Evolutionary conservation across 257 asterid genomes (phyloP).

Genomic region (Penstemon davidsonii): DNA sequence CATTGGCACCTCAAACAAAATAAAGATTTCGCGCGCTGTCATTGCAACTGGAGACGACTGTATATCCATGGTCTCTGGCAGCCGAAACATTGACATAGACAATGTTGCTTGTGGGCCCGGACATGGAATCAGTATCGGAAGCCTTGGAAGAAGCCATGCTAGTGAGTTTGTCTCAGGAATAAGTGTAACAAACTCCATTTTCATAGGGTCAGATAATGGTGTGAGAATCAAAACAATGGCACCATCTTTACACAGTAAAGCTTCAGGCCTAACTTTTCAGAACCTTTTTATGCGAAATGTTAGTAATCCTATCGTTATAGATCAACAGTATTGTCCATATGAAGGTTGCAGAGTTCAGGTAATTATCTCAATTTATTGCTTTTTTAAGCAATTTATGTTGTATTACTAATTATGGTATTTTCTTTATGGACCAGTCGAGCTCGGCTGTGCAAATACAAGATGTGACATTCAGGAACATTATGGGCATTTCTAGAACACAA

Average conservation of each 20-base stretch:
- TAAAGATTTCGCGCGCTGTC: slow-evolving; percentile 33
- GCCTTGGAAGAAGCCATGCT: slow-evolving; percentile 45
- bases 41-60: slow-evolving; percentile 79
- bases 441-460: slow-evolving; percentile 56
- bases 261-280: slow-evolving; percentile 42
- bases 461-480: slow-evolving; percentile 55
- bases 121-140: slow-evolving; percentile 75
- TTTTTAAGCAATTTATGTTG: not conserved
- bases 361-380: not conserved
- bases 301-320: slow-evolving; percentile 61
- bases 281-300: slow-evolving; percentile 49
- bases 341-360: slow-evolving; percentile 37
- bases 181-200: slow-evolving; percentile 42
- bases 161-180: slow-evolving; percentile 43
- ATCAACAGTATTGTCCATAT: slow-evolving; percentile 61
- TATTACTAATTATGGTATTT: no score
- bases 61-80: slow-evolving; percentile 62
- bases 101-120: slow-evolving; percentile 67
- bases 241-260: slow-evolving; percentile 38
- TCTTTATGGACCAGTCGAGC: not conserved
- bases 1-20: slow-evolving; percentile 49
- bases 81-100: slow-evolving; percentile 41
- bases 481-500: slow-evolving; percentile 55
- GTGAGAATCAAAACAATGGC: slow-evolving; percentile 77
- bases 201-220: slow-evolving; percentile 55